Percentiles rank a stretch among this genome's conserved stretches.
phyloP scores from a whole-genome alignment of 768 basidiomycete species.

The Mycena haematopus region DNA sequence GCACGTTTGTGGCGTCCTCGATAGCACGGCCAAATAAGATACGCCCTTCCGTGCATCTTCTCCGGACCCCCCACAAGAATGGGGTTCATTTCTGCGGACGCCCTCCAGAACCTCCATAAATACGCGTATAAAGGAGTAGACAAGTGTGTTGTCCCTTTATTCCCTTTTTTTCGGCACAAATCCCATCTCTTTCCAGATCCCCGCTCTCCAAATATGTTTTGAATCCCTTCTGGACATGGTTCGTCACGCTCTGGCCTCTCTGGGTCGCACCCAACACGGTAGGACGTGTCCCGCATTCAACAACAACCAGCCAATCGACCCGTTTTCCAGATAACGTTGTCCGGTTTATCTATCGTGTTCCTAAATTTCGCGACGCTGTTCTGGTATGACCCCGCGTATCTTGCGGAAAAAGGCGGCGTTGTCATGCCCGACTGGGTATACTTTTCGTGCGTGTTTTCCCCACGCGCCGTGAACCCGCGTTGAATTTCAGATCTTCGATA shows the following conservation, averaged over 20 bases:
- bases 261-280: conserved; percentile 91
- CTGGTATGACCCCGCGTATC: conserved; percentile 82
- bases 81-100: conserved; percentile 69
- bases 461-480: neutral
- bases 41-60: neutral
- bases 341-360: conserved; percentile 81
- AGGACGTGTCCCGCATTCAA: conserved; percentile 36
- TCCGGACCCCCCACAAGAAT: conserved; percentile 39
- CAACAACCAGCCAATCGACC: conserved; percentile 5
- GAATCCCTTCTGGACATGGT: conserved; percentile 89
- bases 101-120: conserved; percentile 76
- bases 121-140: conserved; percentile 86
- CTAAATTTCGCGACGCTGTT: conserved; percentile 85
- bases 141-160: conserved; percentile 53
- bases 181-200: conserved; percentile 56
- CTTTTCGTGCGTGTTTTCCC: conserved; percentile 70
- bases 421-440: conserved; percentile 88
- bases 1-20: neutral
- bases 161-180: conserved; percentile 5
- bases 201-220: conserved; percentile 77
- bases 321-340: conserved; percentile 79
- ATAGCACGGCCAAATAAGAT: neutral
- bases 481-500: conserved; percentile 10
- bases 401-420: conserved; percentile 69
- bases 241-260: conserved; percentile 87